These are phyloP conservation scores for Aspergillus udagawae DNA, from an alignment of 2,329 filamentous ascomycete species.

Conservation along the genomic window DNA sequence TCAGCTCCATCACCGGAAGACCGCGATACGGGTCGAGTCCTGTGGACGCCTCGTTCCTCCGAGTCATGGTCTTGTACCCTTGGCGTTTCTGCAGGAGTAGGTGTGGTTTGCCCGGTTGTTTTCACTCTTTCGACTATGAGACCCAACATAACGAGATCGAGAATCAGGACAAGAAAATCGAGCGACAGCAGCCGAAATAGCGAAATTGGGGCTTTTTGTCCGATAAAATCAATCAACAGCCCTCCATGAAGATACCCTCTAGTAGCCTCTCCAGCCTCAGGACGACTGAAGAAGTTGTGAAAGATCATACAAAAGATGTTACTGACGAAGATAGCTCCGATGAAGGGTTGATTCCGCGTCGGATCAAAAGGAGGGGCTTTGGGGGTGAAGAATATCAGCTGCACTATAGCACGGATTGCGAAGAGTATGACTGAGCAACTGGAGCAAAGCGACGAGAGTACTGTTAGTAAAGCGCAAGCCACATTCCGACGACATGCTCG, in stretches of 20 bases:
- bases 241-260: constrained; percentile 59
- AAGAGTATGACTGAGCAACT: constrained; percentile 59
- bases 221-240: constrained; percentile 62
- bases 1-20: constrained; percentile 39
- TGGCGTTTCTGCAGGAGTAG: constrained; percentile 17
- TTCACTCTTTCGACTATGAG: constrained; percentile 51
- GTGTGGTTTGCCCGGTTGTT: constrained; percentile 30
- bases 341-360: constrained; percentile 49
- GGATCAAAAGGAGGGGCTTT: constrained; percentile 52
- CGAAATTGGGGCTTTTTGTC: constrained; percentile 55
- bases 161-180: constrained; percentile 50
- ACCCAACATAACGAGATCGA: constrained; percentile 57
- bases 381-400: constrained; percentile 57
- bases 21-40: constrained; percentile 34
- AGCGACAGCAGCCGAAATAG: constrained; percentile 50
- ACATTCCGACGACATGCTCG: not conserved
- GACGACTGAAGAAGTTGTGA: constrained; percentile 52
- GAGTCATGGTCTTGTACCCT: constrained; percentile 53
- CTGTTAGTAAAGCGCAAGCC: constrained; percentile 3
- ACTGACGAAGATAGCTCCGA: constrained; percentile 51
- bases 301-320: constrained; percentile 56
- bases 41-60: constrained; percentile 55
- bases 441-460: not conserved
- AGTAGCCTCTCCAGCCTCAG: constrained; percentile 49
- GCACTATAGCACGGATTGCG: constrained; percentile 50